Conservation (phyloP, 805 yeast species). For the Maudiozyma barnettii region DNA sequence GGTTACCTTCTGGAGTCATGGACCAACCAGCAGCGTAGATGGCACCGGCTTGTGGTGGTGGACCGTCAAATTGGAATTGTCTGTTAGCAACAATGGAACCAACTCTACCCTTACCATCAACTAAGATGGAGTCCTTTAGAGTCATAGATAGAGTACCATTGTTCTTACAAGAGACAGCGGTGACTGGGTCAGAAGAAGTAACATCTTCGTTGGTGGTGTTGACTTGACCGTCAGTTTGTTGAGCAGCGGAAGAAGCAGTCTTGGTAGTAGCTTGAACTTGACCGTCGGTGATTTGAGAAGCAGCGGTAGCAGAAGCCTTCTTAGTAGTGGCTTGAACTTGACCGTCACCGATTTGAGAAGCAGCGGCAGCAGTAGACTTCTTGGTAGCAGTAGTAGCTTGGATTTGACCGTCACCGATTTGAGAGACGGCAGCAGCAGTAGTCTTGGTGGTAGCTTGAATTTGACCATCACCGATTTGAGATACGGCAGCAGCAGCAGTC, state of each 20-base stretch:
- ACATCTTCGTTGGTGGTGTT: slow-evolving; percentile 11
- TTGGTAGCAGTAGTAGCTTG: slow-evolving; percentile 15
- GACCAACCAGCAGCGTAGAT: slow-evolving; percentile 54
- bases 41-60: slow-evolving; percentile 63
- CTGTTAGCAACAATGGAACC: slow-evolving; percentile 64
- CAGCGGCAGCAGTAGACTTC: slow-evolving; percentile 29
- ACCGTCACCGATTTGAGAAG: slow-evolving; percentile 24
- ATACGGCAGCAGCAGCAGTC: slow-evolving; percentile 36
- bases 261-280: slow-evolving; percentile 26
- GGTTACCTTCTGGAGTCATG: slow-evolving; percentile 40
- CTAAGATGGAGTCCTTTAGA: slow-evolving; percentile 39
- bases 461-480: slow-evolving; percentile 50
- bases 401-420: slow-evolving; percentile 33
- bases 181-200: slow-evolving; percentile 11
- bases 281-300: slow-evolving; percentile 40
- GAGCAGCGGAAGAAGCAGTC: slow-evolving; percentile 11
- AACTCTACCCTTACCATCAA: slow-evolving; percentile 47
- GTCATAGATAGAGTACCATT: slow-evolving; percentile 43
- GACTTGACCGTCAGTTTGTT: neutral
- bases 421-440: slow-evolving; percentile 20
- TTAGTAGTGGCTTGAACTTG: slow-evolving; percentile 27
- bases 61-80: slow-evolving; percentile 69
- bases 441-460: slow-evolving; percentile 28
- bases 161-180: slow-evolving; percentile 31
- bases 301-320: slow-evolving; percentile 21